phyloP scores from a whole-genome alignment of 148 eudicot genomes.

The Chenopodium quinoa region DNA sequence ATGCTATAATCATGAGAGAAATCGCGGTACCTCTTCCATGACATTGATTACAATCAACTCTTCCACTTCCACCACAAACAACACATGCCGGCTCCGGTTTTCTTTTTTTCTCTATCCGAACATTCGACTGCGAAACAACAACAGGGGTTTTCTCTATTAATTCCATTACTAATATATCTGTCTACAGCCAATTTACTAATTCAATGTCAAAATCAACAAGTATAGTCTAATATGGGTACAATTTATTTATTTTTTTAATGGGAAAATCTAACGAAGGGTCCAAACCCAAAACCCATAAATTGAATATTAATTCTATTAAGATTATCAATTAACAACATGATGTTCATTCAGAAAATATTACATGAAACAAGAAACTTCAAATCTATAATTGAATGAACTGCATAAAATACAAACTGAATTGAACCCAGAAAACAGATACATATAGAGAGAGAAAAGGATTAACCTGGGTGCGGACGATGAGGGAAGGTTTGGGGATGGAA shows the following conservation, averaged over 20 bases:
- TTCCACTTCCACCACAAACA: slow-evolving; percentile 68
- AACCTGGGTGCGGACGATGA: slow-evolving; percentile 63
- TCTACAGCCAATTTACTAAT: background rate
- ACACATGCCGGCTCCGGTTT: slow-evolving; percentile 67
- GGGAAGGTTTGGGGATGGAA: slow-evolving; percentile 57
- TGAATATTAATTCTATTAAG: too few relatives aligned
- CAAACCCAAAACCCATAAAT: too few relatives aligned
- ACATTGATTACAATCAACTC: slow-evolving; percentile 67
- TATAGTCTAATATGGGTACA: too few relatives aligned
- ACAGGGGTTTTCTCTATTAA: background rate
- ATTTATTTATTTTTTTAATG: too few relatives aligned
- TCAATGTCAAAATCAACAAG: background rate
- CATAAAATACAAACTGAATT: background rate
- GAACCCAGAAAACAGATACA: background rate
- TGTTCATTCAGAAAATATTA: background rate
- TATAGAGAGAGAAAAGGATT: background rate
- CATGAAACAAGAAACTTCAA: background rate
- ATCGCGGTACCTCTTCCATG: slow-evolving; percentile 57
- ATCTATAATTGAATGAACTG: background rate
- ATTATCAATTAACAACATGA: too few relatives aligned
- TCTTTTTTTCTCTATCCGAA: slow-evolving; percentile 43
- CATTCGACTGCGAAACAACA: slow-evolving; percentile 63
- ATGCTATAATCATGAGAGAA: background rate
- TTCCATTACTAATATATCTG: background rate
- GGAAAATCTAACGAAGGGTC: too few relatives aligned